phyloP scores from a whole-genome alignment of 2,329 filamentous ascomycete species.

The Pseudophaeomoniella oleicola region DNA sequence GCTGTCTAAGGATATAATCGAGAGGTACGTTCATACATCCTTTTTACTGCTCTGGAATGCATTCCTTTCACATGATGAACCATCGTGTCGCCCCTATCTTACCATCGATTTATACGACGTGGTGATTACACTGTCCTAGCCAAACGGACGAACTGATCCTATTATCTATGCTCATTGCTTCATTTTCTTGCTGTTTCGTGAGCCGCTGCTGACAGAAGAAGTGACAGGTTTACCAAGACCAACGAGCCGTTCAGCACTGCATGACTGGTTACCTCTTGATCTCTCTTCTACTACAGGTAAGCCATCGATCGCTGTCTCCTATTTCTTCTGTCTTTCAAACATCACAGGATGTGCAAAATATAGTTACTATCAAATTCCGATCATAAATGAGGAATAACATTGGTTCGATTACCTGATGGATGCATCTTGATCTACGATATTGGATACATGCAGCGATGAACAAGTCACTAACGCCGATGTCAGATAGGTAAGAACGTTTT shows the following conservation, averaged over 20 bases:
- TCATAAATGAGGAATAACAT: slow-evolving; percentile 25
- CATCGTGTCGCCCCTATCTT: slow-evolving; percentile 49
- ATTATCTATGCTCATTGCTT: slow-evolving; percentile 1
- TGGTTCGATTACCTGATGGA: slow-evolving; percentile 2
- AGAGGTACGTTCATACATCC: slow-evolving; percentile 2
- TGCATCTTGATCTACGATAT: too few relatives aligned
- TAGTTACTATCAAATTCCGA: slow-evolving; percentile 37
- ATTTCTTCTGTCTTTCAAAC: not conserved
- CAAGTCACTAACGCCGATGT: too few relatives aligned
- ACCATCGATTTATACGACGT: slow-evolving; percentile 28
- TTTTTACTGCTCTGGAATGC: slow-evolving; percentile 6
- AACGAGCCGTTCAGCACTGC: too few relatives aligned
- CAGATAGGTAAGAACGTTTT: too few relatives aligned
- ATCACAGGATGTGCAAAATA: slow-evolving; percentile 27
- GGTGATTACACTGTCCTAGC: slow-evolving; percentile 48
- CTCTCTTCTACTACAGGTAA: too few relatives aligned
- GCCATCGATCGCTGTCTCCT: slow-evolving; percentile 2
- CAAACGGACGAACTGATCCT: slow-evolving; percentile 44
- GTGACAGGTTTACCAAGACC: too few relatives aligned
- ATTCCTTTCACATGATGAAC: slow-evolving; percentile 37
- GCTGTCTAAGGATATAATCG: too few relatives aligned
- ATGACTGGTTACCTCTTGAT: too few relatives aligned
- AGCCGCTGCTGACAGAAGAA: too few relatives aligned
- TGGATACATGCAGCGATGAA: too few relatives aligned
- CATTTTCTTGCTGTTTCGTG: too few relatives aligned